Evolutionary conservation across 164 flowering plant species (phyloP).

Genomic region (Vitis rupestris): DNA sequence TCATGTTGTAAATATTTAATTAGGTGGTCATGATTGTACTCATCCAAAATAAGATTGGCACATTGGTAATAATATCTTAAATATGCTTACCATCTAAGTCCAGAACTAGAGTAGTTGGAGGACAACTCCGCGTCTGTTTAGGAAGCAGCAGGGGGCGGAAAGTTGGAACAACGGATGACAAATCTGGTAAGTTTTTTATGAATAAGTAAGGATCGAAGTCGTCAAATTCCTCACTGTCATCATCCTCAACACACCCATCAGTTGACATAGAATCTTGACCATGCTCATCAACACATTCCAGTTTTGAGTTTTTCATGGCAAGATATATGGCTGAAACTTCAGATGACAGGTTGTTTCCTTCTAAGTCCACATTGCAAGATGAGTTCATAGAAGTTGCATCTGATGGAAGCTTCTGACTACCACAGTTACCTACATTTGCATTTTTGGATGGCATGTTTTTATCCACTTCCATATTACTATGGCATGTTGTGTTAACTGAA

Average conservation of each 20-base stretch:
- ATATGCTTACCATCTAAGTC: conserved; percentile 88
- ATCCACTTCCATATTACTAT: conserved; percentile 29
- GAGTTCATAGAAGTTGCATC: conserved; percentile 22
- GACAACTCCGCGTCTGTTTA: conserved; percentile 96
- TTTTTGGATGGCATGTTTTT: conserved; percentile 17
- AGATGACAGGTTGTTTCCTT: conserved; percentile 47
- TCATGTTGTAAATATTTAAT: too few species aligned
- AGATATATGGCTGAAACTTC: conserved; percentile 87
- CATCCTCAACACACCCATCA: conserved; percentile 57
- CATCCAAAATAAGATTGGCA: not conserved
- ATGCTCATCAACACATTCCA: conserved; percentile 81
- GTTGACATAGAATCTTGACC: conserved; percentile 55
- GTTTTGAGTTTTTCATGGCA: conserved; percentile 79
- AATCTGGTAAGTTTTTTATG: conserved; percentile 82
- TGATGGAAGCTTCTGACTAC: conserved; percentile 15
- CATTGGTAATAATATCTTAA: not conserved
- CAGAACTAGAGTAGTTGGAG: conserved; percentile 85
- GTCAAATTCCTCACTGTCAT: conserved; percentile 69
- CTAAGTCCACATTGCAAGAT: conserved; percentile 30
- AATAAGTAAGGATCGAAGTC: conserved; percentile 95
- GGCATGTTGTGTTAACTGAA: conserved; percentile 10
- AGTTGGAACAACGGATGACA: conserved; percentile 81
- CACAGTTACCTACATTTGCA: conserved; percentile 12
- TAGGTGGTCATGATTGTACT: not conserved
- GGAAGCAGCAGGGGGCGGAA: conserved; percentile 84